These are phyloP conservation scores for Komagataella pseudopastoris DNA, from an alignment of 805 yeast species.

Conservation along the genomic window DNA sequence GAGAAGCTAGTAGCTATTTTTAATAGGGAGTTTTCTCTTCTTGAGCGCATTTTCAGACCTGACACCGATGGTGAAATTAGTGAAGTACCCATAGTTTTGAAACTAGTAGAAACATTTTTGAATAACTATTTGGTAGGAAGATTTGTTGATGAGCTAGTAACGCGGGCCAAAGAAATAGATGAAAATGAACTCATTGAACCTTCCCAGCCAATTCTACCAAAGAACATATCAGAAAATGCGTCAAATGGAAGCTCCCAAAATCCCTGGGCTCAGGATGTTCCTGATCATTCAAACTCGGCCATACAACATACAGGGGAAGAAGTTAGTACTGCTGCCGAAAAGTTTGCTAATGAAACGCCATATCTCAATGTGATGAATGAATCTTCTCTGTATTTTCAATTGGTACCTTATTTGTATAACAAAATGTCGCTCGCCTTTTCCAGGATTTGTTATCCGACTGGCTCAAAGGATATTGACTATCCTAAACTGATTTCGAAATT, in stretches of 20 bases:
- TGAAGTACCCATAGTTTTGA: constrained; percentile 4
- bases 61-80: neutral
- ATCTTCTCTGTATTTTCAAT: constrained; percentile 19
- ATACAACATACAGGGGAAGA: neutral
- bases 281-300: neutral
- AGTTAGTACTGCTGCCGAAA: neutral
- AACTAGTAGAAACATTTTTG: constrained; percentile 3
- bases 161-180: constrained; percentile 19
- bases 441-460: constrained; percentile 12
- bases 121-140: constrained; percentile 21
- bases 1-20: constrained; percentile 1
- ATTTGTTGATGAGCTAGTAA: constrained; percentile 16
- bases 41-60: neutral
- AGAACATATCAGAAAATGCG: neutral
- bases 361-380: constrained; percentile 18
- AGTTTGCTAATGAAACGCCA: constrained; percentile 3
- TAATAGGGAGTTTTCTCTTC: neutral
- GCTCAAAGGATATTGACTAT: constrained; percentile 14
- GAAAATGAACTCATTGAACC: constrained; percentile 9
- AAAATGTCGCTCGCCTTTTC: constrained; percentile 12
- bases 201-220: neutral
- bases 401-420: constrained; percentile 19
- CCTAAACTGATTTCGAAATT: constrained; percentile 14
- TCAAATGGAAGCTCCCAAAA: constrained; percentile 12
- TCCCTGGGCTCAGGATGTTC: constrained; percentile 20